Base-by-base conservation (phyloP, 2,329 filamentous ascomycete genomes). In the Lachnellula willkommii region DNA sequence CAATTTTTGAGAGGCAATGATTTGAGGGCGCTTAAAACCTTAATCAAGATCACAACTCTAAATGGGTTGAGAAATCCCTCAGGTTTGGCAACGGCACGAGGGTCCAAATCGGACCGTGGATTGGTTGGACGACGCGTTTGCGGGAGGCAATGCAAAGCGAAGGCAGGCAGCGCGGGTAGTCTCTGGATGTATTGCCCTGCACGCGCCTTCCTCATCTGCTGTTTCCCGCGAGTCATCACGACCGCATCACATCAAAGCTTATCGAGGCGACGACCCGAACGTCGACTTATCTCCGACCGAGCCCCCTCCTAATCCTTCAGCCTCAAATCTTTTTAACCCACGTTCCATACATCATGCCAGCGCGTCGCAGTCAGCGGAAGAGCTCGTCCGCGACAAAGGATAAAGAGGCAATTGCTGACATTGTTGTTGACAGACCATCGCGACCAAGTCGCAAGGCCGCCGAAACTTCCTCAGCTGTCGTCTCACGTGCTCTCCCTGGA, bases 331-430 rank as follows among this genome's bases (percentile, higher is more conserved):
- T 54, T 50, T 45, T 35, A 28, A 24, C 12, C 46, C 37, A 22
- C 17, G 20, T 43, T 50, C 32, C 49, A 48, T 40, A 45, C 14
- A 59, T 49, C 40, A 68, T 69, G 67, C 54, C 61, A 47, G 55
- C 64, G 17, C 66, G 64, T 58, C 66, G 66, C 45, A 67, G 65
- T 55, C 65, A 65, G 47, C 67, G 67, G 28, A 32, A 32, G 28
- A 32, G 28, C 20, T 58, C 63, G 6, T 64, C 65, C n/a, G 62
- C 64, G 20, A 58, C 59, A 24, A 68, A 63, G 54, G 60, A 62
- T n/a, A 60, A 53, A 58, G 62, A 63, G 57, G 56, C 63, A 63
- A 65, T 67, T 59, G 63, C 63, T 65, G 63, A 67, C 57, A 52
- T 49, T 53, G 53, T 49, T 17, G 45, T 56, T 52, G 57, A 62